These are phyloP conservation scores for Oryza glumipatula DNA, from an alignment of 176 grass and related monocot species.

Conservation along the genomic window DNA sequence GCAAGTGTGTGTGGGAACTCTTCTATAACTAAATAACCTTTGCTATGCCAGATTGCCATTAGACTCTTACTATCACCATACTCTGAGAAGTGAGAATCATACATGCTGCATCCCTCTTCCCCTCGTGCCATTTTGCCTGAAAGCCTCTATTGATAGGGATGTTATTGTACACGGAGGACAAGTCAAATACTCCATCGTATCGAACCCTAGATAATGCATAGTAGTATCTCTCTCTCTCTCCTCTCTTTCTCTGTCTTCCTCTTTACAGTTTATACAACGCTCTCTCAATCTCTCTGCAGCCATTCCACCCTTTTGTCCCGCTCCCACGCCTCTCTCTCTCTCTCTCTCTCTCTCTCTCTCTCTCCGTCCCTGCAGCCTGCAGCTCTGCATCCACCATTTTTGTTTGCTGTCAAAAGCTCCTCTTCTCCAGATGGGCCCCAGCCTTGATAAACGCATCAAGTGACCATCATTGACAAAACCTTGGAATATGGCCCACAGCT, in stretches of 20 bases:
- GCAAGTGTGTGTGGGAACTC: background rate
- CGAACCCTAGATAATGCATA: background rate
- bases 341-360: slow-evolving; percentile 31
- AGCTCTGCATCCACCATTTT: slow-evolving; percentile 40
- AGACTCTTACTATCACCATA: background rate
- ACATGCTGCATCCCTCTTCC: background rate
- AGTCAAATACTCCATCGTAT: background rate
- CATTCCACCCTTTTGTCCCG: slow-evolving; percentile 56
- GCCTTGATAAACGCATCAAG: slow-evolving; percentile 58
- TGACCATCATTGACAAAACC: slow-evolving; percentile 46
- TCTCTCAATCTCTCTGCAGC: background rate
- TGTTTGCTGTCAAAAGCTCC: slow-evolving; percentile 53
- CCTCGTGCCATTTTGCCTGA: slow-evolving; percentile 37
- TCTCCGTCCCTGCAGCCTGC: slow-evolving; percentile 19
- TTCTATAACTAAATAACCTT: slow-evolving; percentile 34
- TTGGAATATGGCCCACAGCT: slow-evolving; percentile 47
- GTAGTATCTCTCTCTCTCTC: background rate
- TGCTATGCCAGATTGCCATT: background rate
- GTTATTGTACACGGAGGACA: slow-evolving; percentile 7
- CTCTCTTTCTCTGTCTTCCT: background rate
- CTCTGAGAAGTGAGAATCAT: background rate
- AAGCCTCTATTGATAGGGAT: slow-evolving; percentile 35
- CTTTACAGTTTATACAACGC: background rate
- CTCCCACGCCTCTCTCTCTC: background rate
- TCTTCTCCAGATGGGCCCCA: slow-evolving; percentile 17